phyloP scores from a whole-genome alignment of 1,284 basidiomycete species.

The Apiotrichum akiyoshidainum region DNA sequence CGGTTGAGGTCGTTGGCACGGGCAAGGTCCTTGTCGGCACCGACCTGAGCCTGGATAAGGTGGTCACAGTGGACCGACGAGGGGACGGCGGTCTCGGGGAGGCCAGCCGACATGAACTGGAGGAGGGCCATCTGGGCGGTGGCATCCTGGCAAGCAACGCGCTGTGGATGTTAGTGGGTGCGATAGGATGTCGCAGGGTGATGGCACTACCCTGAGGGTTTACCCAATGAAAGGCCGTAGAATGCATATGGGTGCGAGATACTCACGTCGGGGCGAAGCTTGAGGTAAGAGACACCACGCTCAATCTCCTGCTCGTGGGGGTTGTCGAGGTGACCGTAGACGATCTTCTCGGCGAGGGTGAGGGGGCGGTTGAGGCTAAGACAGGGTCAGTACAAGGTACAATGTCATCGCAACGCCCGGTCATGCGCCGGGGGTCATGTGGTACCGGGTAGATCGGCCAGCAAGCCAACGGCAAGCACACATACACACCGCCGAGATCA shows the following conservation, averaged over 20 bases:
- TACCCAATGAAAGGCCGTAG: no score
- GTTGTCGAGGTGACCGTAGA: conserved; percentile 97
- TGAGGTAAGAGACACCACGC: conserved; percentile 87
- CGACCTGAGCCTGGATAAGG: conserved; percentile 95
- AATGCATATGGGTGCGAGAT: not conserved
- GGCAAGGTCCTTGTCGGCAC: conserved; percentile 87
- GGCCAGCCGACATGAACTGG: conserved; percentile 99
- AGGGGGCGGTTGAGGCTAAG: conserved; percentile 85
- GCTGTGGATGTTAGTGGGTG: conserved; percentile 55
- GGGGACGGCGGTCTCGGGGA: conserved; percentile 94
- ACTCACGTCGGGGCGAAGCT: conserved; percentile 89
- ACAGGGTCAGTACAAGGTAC: conserved; percentile 1
- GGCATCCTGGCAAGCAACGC: conserved; percentile 99
- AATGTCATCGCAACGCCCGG: no score
- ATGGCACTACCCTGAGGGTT: no score
- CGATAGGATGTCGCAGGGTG: not conserved
- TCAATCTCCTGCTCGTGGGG: conserved; percentile 82
- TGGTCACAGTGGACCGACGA: conserved; percentile 99
- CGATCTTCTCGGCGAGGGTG: conserved; percentile 96
- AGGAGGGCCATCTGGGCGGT: conserved; percentile 98
- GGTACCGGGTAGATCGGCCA: no score
- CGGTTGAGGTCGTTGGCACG: conserved; percentile 88
- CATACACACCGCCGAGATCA: no score
- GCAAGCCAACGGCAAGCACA: no score
- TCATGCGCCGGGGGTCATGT: no score